Conservation (phyloP, 2,329 filamentous ascomycete species). For the Botrytis tulipae region DNA sequence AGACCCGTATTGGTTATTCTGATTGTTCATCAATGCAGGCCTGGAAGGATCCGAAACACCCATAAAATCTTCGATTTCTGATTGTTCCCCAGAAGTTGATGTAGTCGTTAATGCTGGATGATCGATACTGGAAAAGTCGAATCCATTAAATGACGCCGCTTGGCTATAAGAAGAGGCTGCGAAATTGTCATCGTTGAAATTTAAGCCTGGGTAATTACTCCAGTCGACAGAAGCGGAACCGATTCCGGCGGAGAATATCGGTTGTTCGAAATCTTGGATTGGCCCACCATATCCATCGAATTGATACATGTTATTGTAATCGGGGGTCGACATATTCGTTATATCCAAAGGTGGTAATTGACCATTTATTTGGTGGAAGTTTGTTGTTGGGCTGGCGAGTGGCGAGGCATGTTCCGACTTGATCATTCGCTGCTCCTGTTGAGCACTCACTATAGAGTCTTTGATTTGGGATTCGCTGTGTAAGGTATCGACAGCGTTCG, state of each 20-base stretch:
- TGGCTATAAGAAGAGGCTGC: conserved; percentile 56
- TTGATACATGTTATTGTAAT: conserved; percentile 42
- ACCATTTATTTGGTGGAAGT: conserved; percentile 50
- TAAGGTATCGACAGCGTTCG: conserved; percentile 44
- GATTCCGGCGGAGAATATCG: conserved; percentile 61
- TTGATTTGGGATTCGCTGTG: conserved; percentile 40
- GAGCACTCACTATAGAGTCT: conserved; percentile 40
- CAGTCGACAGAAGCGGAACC: conserved; percentile 56
- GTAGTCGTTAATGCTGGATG: conserved; percentile 55
- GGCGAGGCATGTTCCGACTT: conserved; percentile 64
- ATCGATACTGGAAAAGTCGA: conserved; percentile 55
- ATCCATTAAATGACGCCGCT: conserved; percentile 52
- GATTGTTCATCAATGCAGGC: conserved; percentile 43
- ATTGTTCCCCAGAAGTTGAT: conserved; percentile 65
- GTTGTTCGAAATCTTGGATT: conserved; percentile 48
- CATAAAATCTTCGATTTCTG: conserved; percentile 61
- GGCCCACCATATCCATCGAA: conserved; percentile 53
- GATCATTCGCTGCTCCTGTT: conserved; percentile 49
- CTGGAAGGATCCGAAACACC: conserved; percentile 41
- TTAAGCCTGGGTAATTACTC: conserved; percentile 53
- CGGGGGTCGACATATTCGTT: conserved; percentile 49
- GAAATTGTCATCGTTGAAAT: conserved; percentile 50
- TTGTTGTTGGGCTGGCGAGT: conserved; percentile 48
- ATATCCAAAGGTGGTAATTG: conserved; percentile 59
- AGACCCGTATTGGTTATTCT: conserved; percentile 42